Base-by-base conservation (phyloP, 148 eudicot species). In the Camellia sinensis region DNA sequence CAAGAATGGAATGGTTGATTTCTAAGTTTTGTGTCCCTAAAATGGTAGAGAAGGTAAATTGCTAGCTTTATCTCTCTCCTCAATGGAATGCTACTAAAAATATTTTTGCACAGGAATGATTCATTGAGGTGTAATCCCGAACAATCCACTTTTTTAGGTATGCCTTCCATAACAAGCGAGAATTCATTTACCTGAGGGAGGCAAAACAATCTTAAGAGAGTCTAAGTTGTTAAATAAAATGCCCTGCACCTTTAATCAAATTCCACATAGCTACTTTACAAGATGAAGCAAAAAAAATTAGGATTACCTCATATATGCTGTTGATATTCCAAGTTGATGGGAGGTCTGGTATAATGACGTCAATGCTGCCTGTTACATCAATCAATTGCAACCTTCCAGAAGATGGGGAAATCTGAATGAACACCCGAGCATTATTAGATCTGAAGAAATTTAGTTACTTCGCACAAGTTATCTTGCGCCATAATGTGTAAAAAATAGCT, bases 331-430 rank as follows among this genome's bases (percentile, higher is more conserved):
- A 96, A 81, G 81, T 69, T 53, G 92, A 86, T 77, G 92, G 89
- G 80, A 92, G 86, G 80, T 96, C 91, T 48, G 90, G 90, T 79
- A 89, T 73, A 72, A 90, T 79, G 83, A 85, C 89, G 86, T 96
- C 97, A 80, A 96, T 86, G 81, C 88, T 84, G 21, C 91, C 91
- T 71, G 95, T 90, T 67, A 93, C 88, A 87, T 96, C 99, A 78
- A 82, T 74, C 75, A 89, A 82, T 83, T 93, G 97, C 87, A 96
- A 77, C 84, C 90, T 93, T 80, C 97, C 97, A 77, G 95, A 88
- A 79, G 83, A 84, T 74, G 76, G 74, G 80, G 91, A 92, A 81
- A 90, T 79, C 99, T 96, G 83, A 29, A 86, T 18, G 73, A 68
- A 89, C 15, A 78, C 14, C 64, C 62, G 18, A 74, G 15, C 8